Percentiles rank a stretch among this genome's conserved stretches.
phyloP scores from a whole-genome alignment of 176 grass and related monocot genomes.

The Avena eriantha region DNA sequence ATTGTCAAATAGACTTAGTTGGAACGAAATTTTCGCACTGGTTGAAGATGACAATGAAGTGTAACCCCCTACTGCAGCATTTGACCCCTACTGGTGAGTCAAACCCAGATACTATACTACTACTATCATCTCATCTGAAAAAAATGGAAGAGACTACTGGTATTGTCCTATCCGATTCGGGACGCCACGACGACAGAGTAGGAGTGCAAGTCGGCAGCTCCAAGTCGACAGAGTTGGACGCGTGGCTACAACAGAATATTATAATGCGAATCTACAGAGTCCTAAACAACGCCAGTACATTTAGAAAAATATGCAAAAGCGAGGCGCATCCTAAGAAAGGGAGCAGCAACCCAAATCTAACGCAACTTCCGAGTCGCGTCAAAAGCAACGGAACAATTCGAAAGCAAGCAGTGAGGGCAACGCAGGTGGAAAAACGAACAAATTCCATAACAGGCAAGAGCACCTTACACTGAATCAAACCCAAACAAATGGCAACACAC shows the following conservation, averaged over 20 bases:
- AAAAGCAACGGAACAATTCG: constrained; percentile 16
- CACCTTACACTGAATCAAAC: background rate
- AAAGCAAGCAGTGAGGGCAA: background rate
- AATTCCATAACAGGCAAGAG: background rate
- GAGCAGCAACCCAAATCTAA: constrained; percentile 40
- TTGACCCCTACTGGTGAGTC: background rate
- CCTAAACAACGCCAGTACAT: background rate
- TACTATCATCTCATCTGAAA: background rate
- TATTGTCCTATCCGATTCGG: background rate
- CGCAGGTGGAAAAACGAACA: constrained; percentile 13
- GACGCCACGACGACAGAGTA: background rate
- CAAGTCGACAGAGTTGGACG: background rate
- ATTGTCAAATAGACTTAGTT: background rate
- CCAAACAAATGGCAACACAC: background rate
- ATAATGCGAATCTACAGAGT: background rate
- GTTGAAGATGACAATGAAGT: background rate
- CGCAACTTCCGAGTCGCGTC: background rate
- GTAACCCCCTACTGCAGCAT: background rate
- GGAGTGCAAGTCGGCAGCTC: background rate
- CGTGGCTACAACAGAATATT: constrained; percentile 36
- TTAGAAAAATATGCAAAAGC: background rate
- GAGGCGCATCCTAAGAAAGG: constrained; percentile 4
- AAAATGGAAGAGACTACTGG: background rate
- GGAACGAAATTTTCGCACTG: background rate
- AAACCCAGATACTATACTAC: constrained; percentile 1